Evolutionary conservation across 2,329 filamentous ascomycete species (phyloP).

Genomic region (Apiospora kogelbergensis): DNA sequence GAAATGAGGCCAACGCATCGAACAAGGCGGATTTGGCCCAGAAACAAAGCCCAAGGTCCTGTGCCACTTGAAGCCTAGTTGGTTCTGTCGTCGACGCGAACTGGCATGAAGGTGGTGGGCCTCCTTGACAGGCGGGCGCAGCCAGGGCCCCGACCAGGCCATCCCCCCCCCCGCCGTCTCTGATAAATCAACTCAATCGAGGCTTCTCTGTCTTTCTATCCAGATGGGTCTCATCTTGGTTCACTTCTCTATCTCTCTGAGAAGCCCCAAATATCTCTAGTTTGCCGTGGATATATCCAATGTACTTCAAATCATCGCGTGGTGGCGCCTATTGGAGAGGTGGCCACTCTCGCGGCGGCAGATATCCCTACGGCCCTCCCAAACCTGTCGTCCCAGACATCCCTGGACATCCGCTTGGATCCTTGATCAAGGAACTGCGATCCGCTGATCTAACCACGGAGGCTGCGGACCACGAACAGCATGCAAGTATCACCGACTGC

Average conservation of each 20-base stretch:
- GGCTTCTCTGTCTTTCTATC: background rate
- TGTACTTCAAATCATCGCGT: background rate
- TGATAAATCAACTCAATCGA: background rate
- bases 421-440: constrained; percentile 9
- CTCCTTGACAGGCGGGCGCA: background rate
- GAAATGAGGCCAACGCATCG: background rate
- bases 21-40: background rate
- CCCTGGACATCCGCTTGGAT: constrained; percentile 12
- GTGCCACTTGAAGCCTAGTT: background rate
- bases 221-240: no score
- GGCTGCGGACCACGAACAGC: background rate
- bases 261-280: no score
- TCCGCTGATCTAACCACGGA: background rate
- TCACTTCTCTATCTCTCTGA: background rate
- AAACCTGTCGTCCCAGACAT: background rate
- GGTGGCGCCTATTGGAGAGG: background rate
- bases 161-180: background rate
- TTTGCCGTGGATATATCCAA: background rate
- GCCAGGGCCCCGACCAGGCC: background rate
- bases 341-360: background rate
- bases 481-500: constrained; percentile 11
- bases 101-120: background rate
- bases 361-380: background rate
- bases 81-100: background rate
- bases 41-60: background rate